phyloP scores from a whole-genome alignment of 2,329 filamentous ascomycete genomes.

The Phyllachora maydis region DNA sequence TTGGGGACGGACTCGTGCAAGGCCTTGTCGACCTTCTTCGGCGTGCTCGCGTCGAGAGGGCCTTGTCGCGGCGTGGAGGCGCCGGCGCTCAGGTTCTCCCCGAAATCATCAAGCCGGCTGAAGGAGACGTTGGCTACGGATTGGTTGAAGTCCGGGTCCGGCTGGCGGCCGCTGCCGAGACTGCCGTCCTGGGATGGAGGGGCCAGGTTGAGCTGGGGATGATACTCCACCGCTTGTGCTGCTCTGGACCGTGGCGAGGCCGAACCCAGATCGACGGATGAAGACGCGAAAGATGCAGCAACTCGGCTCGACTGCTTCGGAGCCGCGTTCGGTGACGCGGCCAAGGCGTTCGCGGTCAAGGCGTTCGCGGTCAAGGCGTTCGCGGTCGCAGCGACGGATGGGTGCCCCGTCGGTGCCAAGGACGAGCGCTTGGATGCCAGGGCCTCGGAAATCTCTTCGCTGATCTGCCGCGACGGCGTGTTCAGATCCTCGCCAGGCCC shows the following conservation, averaged over 20 bases:
- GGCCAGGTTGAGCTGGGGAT: no score
- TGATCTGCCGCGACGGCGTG: constrained; percentile 12
- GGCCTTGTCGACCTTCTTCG: background rate
- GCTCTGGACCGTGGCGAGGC: no score
- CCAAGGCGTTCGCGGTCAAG: constrained; percentile 19
- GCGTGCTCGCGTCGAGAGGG: background rate
- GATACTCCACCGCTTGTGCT: no score
- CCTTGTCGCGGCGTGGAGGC: constrained; percentile 1
- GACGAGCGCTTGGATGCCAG: constrained; percentile 1
- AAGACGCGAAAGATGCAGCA: no score
- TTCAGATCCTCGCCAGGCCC: constrained; percentile 5
- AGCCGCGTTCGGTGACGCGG: no score
- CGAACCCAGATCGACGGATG: no score
- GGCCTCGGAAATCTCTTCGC: constrained; percentile 7
- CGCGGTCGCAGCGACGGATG: constrained; percentile 17
- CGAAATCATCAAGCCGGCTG: constrained; percentile 3
- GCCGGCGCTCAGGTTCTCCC: no score
- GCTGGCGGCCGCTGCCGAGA: constrained; percentile 25
- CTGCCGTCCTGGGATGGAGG: constrained; percentile 20
- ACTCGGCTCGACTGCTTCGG: no score
- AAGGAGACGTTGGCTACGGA: constrained; percentile 13
- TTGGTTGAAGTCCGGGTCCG: constrained; percentile 18
- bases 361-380: constrained; percentile 15
- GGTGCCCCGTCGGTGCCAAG: background rate
- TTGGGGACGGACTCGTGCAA: background rate